phyloP scores from a whole-genome alignment of 345 rosid species.

The Populus davidiana region DNA sequence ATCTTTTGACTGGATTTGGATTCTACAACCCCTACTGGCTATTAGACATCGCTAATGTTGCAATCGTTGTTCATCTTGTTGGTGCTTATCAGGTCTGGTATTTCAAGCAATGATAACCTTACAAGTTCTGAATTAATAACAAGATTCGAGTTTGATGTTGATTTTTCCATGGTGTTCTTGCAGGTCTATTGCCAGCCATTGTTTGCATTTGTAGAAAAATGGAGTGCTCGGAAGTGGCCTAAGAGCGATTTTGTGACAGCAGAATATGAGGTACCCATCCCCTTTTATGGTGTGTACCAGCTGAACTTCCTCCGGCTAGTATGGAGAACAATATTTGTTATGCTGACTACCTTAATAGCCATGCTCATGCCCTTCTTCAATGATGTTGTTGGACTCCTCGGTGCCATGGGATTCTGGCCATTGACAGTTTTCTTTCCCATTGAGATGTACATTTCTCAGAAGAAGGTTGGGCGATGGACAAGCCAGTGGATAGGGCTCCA shows the following conservation, averaged over 20 bases:
- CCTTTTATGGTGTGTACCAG: constrained; percentile 38
- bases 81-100: constrained; percentile 18
- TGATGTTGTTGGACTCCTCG: constrained; percentile 49
- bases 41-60: constrained; percentile 5
- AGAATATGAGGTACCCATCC: constrained; percentile 42
- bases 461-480: constrained; percentile 37
- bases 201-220: constrained; percentile 59
- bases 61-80: constrained; percentile 70
- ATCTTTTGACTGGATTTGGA: constrained; percentile 72
- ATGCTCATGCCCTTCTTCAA: constrained; percentile 63
- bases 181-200: constrained; percentile 59
- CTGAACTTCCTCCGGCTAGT: constrained; percentile 46
- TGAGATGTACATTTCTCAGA: constrained; percentile 49
- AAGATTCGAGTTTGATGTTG: neutral
- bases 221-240: constrained; percentile 45
- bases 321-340: constrained; percentile 52
- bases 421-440: constrained; percentile 49
- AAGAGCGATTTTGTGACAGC: constrained; percentile 40
- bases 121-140: neutral
- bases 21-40: constrained; percentile 85
- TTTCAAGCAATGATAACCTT: neutral
- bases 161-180: neutral
- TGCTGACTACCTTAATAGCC: constrained; percentile 41
- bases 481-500: constrained; percentile 41
- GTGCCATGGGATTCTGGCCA: constrained; percentile 62